Evolutionary conservation across 441 rosid species (phyloP).

Genomic region (Populus trichocarpa): DNA sequence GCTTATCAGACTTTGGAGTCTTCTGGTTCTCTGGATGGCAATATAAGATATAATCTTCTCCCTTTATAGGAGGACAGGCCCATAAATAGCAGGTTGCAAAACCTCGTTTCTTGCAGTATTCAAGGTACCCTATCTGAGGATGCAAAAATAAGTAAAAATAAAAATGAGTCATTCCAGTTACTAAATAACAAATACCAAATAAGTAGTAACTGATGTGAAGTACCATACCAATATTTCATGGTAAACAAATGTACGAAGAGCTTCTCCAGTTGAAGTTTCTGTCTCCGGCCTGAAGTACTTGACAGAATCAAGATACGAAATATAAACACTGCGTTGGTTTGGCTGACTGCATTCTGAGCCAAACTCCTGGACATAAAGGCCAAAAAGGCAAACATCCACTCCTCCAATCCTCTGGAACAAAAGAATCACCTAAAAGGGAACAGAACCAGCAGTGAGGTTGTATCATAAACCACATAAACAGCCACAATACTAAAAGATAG

Average conservation of each 20-base stretch:
- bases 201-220: background rate
- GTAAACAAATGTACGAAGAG: slow-evolving; percentile 72
- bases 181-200: background rate
- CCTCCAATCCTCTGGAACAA: slow-evolving; percentile 69
- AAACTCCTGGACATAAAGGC: slow-evolving; percentile 65
- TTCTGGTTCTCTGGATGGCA: slow-evolving; percentile 80
- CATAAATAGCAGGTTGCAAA: slow-evolving; percentile 69
- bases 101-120: slow-evolving; percentile 72
- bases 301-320: slow-evolving; percentile 64
- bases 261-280: slow-evolving; percentile 47
- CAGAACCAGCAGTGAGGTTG: background rate
- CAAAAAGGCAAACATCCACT: slow-evolving; percentile 65
- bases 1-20: slow-evolving; percentile 70
- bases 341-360: slow-evolving; percentile 69
- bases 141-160: slow-evolving; percentile 1
- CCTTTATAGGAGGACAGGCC: slow-evolving; percentile 84
- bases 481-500: background rate
- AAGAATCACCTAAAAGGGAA: slow-evolving; percentile 52
- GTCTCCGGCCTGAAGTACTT: slow-evolving; percentile 68
- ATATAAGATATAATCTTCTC: slow-evolving; percentile 72
- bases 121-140: slow-evolving; percentile 72
- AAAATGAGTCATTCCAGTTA: background rate
- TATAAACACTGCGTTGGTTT: slow-evolving; percentile 63
- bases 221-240: slow-evolving; percentile 63
- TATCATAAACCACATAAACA: background rate